Evolutionary conservation across 345 rosid species (phyloP), one percentile per base, ranked within the genome.

Genomic region (Carallia pectinifolia): DNA sequence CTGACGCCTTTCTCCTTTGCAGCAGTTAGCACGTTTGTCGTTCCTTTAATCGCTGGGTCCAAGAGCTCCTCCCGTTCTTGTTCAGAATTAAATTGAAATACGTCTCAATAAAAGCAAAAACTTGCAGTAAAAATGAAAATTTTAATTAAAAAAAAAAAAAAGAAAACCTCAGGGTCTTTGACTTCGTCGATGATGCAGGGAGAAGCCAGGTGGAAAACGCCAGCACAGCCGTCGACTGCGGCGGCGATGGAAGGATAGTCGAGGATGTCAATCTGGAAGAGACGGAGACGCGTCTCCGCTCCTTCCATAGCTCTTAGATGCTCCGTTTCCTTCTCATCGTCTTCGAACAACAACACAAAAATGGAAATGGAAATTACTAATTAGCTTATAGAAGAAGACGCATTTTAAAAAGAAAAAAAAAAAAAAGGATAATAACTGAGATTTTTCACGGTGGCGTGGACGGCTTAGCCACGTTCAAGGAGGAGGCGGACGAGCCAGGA

Each of bases 131-230:
- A 18, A 61, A n/a, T n/a, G n/a, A 40, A 2, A 23, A 6, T n/a
- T n/a, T n/a, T n/a, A 23, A 38, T 4, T 6, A 44, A 36, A 13
- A 3, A 13, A 54, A 55, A 3, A 12, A 27, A 8, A 4, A 27
- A 10, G 2, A 38, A 73, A 27, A 89, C 98, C 93, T 95, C 84
- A 2, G 96, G 97, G 65, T 95, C 93, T 3, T 47, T 74, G 65
- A 89, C 97, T 78, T 71, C 65, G 56, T 89, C 97, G 65, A 92
- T 87, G 76, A 76, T 90, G 85, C 93, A 89, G 10, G 99, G 97
- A 65, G 93, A 92, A 36, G 99, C 99, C 38, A 95, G 85, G 77
- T 95, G 97, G 84, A 95, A 92, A 40, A 92, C 91, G 30, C 97
- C 97, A 48, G 76, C 44, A 56, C 97, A 95, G 55, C 93, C 93